Percentiles rank a stretch among this genome's conserved stretches.
Conservation (phyloP, 116 monocot species). For the Phalaenopsis hybrid region DNA sequence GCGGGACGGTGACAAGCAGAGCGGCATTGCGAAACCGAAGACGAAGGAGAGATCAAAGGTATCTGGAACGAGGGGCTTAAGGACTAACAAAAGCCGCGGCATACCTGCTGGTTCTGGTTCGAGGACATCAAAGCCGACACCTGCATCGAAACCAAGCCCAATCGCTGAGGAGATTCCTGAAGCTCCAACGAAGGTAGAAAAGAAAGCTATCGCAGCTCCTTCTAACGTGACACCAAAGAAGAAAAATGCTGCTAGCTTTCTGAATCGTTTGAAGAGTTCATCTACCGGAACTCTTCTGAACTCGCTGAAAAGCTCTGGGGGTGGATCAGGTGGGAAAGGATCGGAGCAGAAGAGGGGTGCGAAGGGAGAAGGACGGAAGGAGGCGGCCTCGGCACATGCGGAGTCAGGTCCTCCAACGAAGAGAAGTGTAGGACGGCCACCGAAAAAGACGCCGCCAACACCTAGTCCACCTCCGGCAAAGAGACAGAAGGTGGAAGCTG, state of each 20-base stretch:
- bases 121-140: conserved; percentile 7
- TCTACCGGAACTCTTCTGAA: conserved; percentile 23
- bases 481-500: conserved; percentile 25
- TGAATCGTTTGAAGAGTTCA: conserved; percentile 43
- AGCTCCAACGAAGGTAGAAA: conserved; percentile 8
- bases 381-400: neutral
- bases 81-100: conserved; percentile 34
- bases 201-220: conserved; percentile 1
- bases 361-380: conserved; percentile 24
- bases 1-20: neutral
- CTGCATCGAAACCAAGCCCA: neutral
- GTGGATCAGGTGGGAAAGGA: conserved; percentile 11
- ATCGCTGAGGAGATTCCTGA: neutral
- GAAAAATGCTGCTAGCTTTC: conserved; percentile 46
- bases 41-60: conserved; percentile 5
- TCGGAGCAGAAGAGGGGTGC: conserved; percentile 21
- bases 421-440: conserved; percentile 56
- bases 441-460: conserved; percentile 36
- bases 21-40: conserved; percentile 1
- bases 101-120: neutral
- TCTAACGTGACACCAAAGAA: conserved; percentile 33
- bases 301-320: conserved; percentile 20
- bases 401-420: conserved; percentile 16
- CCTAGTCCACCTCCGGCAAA: conserved; percentile 33
- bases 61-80: conserved; percentile 14